Conservation (phyloP, 345 rosid genomes). For the Cochlearia excelsa region DNA sequence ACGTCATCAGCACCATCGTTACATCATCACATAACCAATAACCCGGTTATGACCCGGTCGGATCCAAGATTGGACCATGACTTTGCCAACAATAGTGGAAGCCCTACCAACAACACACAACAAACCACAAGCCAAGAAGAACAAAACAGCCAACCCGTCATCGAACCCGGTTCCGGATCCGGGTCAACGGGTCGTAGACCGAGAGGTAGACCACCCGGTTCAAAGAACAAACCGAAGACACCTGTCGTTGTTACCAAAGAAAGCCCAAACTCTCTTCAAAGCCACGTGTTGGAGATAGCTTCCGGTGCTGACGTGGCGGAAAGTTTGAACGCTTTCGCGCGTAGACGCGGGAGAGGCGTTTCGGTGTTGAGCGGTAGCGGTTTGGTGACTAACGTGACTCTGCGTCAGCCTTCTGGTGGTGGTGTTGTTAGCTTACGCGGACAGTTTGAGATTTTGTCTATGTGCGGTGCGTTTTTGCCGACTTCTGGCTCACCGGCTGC, state of each 20-base stretch:
- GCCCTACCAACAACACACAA: conserved; percentile 37
- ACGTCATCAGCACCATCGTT: conserved; percentile 46
- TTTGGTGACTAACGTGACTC: conserved; percentile 64
- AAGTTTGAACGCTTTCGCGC: conserved; percentile 59
- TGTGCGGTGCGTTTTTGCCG: conserved; percentile 73
- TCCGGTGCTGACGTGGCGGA: conserved; percentile 72
- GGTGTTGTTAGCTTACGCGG: conserved; percentile 73
- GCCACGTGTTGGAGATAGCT: conserved; percentile 83
- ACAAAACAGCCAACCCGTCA: conserved; percentile 40
- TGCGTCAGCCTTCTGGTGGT: conserved; percentile 70
- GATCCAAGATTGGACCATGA: conserved; percentile 57
- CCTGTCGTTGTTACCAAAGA: conserved; percentile 79
- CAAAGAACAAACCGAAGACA: conserved; percentile 75
- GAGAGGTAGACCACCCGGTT: conserved; percentile 83
- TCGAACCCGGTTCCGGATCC: conserved; percentile 35
- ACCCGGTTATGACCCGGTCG: conserved; percentile 34
- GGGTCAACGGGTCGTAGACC: conserved; percentile 65
- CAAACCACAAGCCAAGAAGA: conserved; percentile 41
- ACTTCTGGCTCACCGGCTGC: conserved; percentile 68
- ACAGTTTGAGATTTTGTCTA: conserved; percentile 81
- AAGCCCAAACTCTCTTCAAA: conserved; percentile 72
- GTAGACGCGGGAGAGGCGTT: conserved; percentile 69
- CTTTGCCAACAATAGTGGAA: conserved; percentile 42
- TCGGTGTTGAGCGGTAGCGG: conserved; percentile 86
- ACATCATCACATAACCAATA: conserved; percentile 42